Base-by-base conservation (phyloP, 2,329 filamentous ascomycete genomes). In the Fusarium longipes region DNA sequence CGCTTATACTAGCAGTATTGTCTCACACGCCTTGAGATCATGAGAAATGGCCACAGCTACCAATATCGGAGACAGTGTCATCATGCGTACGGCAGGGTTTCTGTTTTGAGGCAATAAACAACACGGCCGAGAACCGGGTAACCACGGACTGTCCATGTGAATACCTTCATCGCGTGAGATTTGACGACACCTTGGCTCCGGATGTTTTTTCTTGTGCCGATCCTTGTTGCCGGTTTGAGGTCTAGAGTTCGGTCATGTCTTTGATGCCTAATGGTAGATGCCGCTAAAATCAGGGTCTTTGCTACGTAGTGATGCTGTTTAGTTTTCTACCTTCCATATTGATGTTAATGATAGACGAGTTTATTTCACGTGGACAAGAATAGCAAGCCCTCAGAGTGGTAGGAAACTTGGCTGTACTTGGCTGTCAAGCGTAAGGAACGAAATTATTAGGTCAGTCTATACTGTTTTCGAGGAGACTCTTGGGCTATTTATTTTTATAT, bases 121-220 rank as follows among this genome's bases (percentile, higher is more conserved):
- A 36, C 64, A 50, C 32, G 27, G 42, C 43, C 38, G 24, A 50
- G 24, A 36, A 36, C 25, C 18, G 15, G 39, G 20, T 33, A 18
- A 48, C 51, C 45, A 30, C 15, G 24, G 20, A 11, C 38, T 35
- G 51, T 44, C 52, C 70, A 70, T 70, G 58, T 71, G 70, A 72
- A 72, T 72, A 36, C 42, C 70, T 45, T 72, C 70, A 72, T 59
- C 68, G 50, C 63, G 59, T 71, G 68, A 65, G 53, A 38, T 8
- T 11, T 39, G 48, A 25, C 58, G 12, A 30, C 63, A 38, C 50
- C 56, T 68, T 56, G 56, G 61, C 36, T 68, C 51, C 39, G 29
- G 33, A 42, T 59, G 25, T 40, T 47, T 36, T 40, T 60, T 30
- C 44, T 49, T 44, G 36, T 63, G 57, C 27, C 45, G 45, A 45